Evolutionary conservation across 257 asterid species (phyloP).

Genomic region (Ilex asprella): DNA sequence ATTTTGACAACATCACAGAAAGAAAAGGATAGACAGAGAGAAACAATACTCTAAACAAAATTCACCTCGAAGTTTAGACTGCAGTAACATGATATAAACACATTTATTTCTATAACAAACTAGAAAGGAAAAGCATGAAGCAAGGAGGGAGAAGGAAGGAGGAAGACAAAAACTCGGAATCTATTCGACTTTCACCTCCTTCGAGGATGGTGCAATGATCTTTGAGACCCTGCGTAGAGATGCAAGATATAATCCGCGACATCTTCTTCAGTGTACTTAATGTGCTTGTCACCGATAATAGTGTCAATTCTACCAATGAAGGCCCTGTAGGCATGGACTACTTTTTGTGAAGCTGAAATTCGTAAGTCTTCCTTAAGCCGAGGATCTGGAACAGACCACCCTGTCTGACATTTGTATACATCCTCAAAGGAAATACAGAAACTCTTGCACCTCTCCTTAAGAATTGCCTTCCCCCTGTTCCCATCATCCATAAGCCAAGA

Average conservation of each 20-base stretch:
- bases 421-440: constrained; percentile 56
- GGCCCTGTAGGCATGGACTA: constrained; percentile 47
- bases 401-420: constrained; percentile 51
- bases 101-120: no score
- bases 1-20: no score
- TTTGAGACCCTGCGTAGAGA: constrained; percentile 49
- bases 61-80: no score
- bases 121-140: not conserved
- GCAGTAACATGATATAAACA: no score
- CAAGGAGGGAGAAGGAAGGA: not conserved
- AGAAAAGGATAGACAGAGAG: no score
- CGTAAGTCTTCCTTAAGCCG: constrained; percentile 48
- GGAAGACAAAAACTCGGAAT: not conserved
- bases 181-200: constrained; percentile 28
- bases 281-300: constrained; percentile 40
- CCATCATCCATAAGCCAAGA: constrained; percentile 36
- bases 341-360: constrained; percentile 32
- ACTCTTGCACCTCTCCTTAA: constrained; percentile 46
- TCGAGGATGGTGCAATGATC: constrained; percentile 33
- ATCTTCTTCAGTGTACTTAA: constrained; percentile 61
- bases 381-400: constrained; percentile 58
- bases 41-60: no score
- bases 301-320: constrained; percentile 25
- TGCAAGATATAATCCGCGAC: constrained; percentile 46
- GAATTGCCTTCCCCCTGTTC: constrained; percentile 36